Evolutionary conservation across 1,139 yeast species (phyloP).

Genomic region (Lodderomyces orthopsilosis): DNA sequence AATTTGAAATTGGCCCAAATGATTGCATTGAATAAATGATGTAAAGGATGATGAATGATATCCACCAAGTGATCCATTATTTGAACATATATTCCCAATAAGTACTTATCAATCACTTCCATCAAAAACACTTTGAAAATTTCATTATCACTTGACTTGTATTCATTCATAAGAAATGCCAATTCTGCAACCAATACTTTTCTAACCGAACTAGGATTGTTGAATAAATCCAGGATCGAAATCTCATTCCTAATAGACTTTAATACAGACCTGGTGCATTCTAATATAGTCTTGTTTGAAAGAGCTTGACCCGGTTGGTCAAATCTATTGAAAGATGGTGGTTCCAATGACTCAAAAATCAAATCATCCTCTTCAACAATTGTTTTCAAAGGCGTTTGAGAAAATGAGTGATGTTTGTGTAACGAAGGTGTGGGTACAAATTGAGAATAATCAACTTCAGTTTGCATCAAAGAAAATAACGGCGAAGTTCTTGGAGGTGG

Average conservation of each 20-base stretch:
- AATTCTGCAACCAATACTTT: constrained; percentile 12
- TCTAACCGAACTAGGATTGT: constrained; percentile 14
- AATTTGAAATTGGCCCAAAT: constrained; percentile 1
- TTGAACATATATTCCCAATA: constrained; percentile 8
- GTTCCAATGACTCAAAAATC: constrained; percentile 8
- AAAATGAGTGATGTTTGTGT: neutral
- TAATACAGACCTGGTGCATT: constrained; percentile 4
- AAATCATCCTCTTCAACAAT: constrained; percentile 14
- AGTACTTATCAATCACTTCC: constrained; percentile 18
- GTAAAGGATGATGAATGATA: constrained; percentile 11
- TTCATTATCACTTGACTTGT: constrained; percentile 10
- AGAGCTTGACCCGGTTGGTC: neutral
- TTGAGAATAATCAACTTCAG: neutral
- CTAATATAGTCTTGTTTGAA: neutral
- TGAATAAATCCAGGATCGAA: constrained; percentile 14
- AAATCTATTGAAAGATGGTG: constrained; percentile 10
- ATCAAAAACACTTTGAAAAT: constrained; percentile 15
- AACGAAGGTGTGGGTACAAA: neutral
- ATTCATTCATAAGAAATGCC: constrained; percentile 11
- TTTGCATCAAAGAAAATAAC: constrained; percentile 2
- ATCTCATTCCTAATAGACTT: constrained; percentile 9
- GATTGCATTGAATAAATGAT: neutral
- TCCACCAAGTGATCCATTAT: constrained; percentile 8
- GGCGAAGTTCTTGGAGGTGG: constrained; percentile 8
- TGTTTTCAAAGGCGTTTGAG: constrained; percentile 10